Conservation (phyloP, 2,329 filamentous ascomycete genomes). For the Fusarium proliferatum region DNA sequence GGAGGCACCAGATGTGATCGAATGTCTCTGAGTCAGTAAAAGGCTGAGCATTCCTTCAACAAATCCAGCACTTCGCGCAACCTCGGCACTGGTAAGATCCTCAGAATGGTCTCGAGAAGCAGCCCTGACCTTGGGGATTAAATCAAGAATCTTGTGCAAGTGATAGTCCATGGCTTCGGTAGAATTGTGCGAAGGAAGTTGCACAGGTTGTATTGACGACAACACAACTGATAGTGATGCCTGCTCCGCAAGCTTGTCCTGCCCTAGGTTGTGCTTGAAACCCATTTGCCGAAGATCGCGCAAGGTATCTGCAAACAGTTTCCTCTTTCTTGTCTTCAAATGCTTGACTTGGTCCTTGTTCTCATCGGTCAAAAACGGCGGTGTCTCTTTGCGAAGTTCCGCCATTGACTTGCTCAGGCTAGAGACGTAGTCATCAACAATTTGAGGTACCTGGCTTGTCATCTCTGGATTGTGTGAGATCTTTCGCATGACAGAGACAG, state of each 20-base stretch:
- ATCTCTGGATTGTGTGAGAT: conserved; percentile 65
- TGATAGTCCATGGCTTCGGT: conserved; percentile 69
- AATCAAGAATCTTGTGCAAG: conserved; percentile 82
- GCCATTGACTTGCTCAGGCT: conserved; percentile 75
- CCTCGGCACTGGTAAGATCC: conserved; percentile 84
- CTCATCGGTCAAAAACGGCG: conserved; percentile 82
- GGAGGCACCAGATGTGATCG: conserved; percentile 55
- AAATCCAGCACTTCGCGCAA: conserved; percentile 81
- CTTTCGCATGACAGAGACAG: conserved; percentile 78
- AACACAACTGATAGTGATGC: conserved; percentile 76
- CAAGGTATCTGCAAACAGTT: conserved; percentile 88
- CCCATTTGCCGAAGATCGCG: conserved; percentile 90
- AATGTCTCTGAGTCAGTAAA: conserved; percentile 68
- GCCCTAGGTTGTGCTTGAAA: conserved; percentile 82
- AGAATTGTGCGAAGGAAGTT: conserved; percentile 41
- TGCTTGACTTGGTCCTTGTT: conserved; percentile 88
- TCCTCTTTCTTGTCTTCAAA: conserved; percentile 89
- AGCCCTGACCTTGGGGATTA: conserved; percentile 75
- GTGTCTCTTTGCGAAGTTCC: conserved; percentile 86
- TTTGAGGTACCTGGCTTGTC: conserved; percentile 65
- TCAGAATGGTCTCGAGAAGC: conserved; percentile 80
- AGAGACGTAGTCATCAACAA: conserved; percentile 75
- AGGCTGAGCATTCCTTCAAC: conserved; percentile 85
- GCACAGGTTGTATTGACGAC: conserved; percentile 62
- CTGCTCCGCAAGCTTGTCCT: conserved; percentile 78